Conservation (phyloP, 495 filamentous ascomycete species). For the Diplogelasinospora grovesii region DNA sequence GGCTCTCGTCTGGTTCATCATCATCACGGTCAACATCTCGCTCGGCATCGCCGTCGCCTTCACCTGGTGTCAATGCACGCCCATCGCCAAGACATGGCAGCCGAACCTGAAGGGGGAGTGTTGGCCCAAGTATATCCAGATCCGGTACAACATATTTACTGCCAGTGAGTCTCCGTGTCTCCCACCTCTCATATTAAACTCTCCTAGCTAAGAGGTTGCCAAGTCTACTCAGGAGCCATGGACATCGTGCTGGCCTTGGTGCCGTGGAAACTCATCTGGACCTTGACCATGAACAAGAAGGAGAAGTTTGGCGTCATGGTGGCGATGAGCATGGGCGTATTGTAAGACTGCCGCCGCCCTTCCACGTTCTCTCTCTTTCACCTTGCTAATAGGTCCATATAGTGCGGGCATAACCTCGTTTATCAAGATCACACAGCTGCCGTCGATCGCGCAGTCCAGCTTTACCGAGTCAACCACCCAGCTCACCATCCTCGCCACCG, state of each 20-base stretch:
- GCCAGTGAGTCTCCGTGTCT: slow-evolving; percentile 17
- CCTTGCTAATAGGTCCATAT: slow-evolving; percentile 1
- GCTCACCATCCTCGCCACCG: slow-evolving; percentile 15
- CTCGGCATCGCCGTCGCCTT: slow-evolving; percentile 24
- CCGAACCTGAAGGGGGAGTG: slow-evolving; percentile 25
- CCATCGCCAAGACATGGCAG: slow-evolving; percentile 25
- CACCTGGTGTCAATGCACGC: slow-evolving; percentile 30
- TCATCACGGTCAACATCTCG: slow-evolving; percentile 27
- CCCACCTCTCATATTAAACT: not conserved
- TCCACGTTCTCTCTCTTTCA: not conserved
- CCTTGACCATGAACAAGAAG: slow-evolving; percentile 26
- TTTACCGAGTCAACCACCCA: slow-evolving; percentile 22
- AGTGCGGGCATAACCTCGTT: slow-evolving; percentile 21
- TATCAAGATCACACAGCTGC: slow-evolving; percentile 22
- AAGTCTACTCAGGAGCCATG: slow-evolving; percentile 27
- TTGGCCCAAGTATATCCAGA: slow-evolving; percentile 22
- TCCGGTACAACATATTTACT: slow-evolving; percentile 29
- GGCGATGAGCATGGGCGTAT: slow-evolving; percentile 34
- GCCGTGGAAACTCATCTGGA: slow-evolving; percentile 34
- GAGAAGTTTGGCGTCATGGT: slow-evolving; percentile 30
- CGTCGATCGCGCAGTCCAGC: slow-evolving; percentile 19
- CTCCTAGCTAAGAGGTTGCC: not conserved
- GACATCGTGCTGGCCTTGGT: slow-evolving; percentile 30
- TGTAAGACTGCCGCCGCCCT: slow-evolving; percentile 8
- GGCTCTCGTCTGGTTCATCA: slow-evolving; percentile 27